Base-by-base conservation (phyloP, 352 stramenopile species). In the Pythium pyrilobum region DNA sequence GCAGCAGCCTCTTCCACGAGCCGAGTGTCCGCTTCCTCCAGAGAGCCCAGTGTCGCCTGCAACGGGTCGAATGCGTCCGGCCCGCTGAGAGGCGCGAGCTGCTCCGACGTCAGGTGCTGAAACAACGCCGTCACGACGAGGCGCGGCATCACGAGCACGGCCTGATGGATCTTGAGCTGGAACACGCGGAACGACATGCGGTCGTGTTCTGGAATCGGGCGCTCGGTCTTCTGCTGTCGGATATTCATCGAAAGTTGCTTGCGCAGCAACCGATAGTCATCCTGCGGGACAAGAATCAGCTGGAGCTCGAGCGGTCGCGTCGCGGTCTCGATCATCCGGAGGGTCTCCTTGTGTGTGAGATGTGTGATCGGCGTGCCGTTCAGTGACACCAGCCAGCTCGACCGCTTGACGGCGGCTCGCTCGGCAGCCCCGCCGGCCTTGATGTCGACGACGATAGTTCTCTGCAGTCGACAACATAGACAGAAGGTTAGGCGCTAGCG, bases 381-480 rank as follows among this genome's bases (percentile, higher is more conserved):
- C 11, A 95, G 69, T 29, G 71, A 72, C 20, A 95, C 77, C 1
- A 95, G 71, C 85, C 82, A 95, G 45, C 82, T 93, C 25, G 80
- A 89, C 20, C 79, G 74, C 54, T 84, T 89, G n/a, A 95, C 76
- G 13, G 80, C 72, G 5, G 82, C 85, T 8, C 74, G 74, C 21
- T 89, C 77, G 27, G 82, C 85, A 34, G 82, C 81, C 18, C 81
- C 81, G 25, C 75, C 76, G 31, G 81, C 69, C 67, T 93, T 95
- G 52, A 95, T 92, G 36, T 93, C 83, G 18, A 95, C 85, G 31
- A 95, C 80, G 37, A 95, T 90, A 20, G 85, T 95, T 46, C 85
- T 73, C 69, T 77, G 20, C 7, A 36, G 9, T 23, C n/a, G n/a
- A n/a, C n/a, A n/a, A n/a, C n/a, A 45, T 10, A 56, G 20, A 32